Evolutionary conservation across 176 grass and related monocot genomes (phyloP).

Genomic region (Thalia dealbata): DNA sequence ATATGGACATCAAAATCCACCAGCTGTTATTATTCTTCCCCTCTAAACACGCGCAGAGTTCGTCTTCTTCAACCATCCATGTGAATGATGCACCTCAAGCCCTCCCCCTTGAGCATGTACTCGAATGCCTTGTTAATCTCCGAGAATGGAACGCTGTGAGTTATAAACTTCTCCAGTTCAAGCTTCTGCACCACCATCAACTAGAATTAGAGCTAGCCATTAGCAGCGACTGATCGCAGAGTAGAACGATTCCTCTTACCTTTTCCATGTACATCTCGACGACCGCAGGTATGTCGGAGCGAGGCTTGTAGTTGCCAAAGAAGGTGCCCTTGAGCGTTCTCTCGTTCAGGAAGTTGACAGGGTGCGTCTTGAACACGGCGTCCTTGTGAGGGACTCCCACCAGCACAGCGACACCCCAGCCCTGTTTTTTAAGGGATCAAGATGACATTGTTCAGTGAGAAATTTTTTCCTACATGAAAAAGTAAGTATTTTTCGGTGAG

Average conservation of each 20-base stretch:
- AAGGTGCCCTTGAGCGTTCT: slow-evolving; percentile 7
- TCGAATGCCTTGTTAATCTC: slow-evolving; percentile 94
- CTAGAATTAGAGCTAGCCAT: background rate
- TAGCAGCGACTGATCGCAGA: background rate
- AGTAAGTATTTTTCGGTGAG: too few species aligned
- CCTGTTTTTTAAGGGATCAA: background rate
- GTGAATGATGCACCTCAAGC: slow-evolving; percentile 68
- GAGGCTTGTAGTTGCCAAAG: slow-evolving; percentile 11
- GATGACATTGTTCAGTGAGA: background rate
- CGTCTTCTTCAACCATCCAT: slow-evolving; percentile 46
- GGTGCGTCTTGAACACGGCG: slow-evolving; percentile 5
- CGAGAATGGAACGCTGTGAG: slow-evolving; percentile 65
- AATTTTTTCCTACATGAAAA: too few species aligned
- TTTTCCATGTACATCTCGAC: slow-evolving; percentile 10
- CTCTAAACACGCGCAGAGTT: background rate
- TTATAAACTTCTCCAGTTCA: slow-evolving; percentile 96
- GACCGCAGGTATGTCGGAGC: background rate
- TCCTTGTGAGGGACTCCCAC: slow-evolving; percentile 7
- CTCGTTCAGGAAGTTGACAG: slow-evolving; percentile 6
- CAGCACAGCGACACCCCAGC: slow-evolving; percentile 10
- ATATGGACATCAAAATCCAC: too few species aligned
- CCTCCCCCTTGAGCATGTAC: slow-evolving; percentile 68
- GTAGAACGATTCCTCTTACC: background rate
- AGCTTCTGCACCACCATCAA: slow-evolving; percentile 31
- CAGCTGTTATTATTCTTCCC: too few species aligned